These are phyloP conservation scores for Hirsutella thompsonii DNA, from an alignment of 2,329 filamentous ascomycete genomes.

Conservation along the genomic window DNA sequence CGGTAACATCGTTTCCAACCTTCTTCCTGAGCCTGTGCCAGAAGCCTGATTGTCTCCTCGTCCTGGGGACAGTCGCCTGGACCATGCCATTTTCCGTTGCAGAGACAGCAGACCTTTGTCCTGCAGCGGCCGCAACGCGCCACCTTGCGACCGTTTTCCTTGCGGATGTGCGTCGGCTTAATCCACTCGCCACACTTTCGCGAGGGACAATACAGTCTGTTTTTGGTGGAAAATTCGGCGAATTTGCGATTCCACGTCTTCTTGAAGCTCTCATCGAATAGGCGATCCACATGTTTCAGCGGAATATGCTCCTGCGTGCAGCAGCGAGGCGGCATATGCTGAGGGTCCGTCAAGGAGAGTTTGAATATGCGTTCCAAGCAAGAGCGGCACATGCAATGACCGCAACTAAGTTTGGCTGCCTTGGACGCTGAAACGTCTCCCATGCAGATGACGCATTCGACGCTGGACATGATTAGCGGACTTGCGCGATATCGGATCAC, in stretches of 20 bases:
- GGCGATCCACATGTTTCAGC: conserved; percentile 58
- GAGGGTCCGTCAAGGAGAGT: conserved; percentile 62
- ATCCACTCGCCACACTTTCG: conserved; percentile 70
- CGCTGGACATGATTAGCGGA: conserved; percentile 26
- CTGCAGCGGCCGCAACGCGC: conserved; percentile 61
- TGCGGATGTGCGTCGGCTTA: conserved; percentile 54
- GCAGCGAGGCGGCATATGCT: conserved; percentile 76
- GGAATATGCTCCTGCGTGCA: conserved; percentile 64
- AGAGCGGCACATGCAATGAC: conserved; percentile 67
- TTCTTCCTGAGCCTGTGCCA: conserved; percentile 51
- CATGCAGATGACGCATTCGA: conserved; percentile 61
- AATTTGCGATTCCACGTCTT: conserved; percentile 70
- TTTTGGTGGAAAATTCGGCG: conserved; percentile 59
- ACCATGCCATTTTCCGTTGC: conserved; percentile 63
- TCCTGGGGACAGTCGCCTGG: conserved; percentile 58
- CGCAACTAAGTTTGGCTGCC: conserved; percentile 61
- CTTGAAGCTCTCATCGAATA: conserved; percentile 67
- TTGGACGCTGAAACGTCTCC: conserved; percentile 52
- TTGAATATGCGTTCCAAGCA: conserved; percentile 67
- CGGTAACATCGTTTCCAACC: conserved; percentile 67
- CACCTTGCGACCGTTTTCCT: conserved; percentile 44
- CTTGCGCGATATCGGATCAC: conserved; percentile 1
- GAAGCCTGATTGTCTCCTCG: conserved; percentile 48
- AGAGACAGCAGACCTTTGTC: conserved; percentile 61
- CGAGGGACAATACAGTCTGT: conserved; percentile 66